phyloP scores from a whole-genome alignment of 2,329 filamentous ascomycete species.

The Penicillium sp. region DNA sequence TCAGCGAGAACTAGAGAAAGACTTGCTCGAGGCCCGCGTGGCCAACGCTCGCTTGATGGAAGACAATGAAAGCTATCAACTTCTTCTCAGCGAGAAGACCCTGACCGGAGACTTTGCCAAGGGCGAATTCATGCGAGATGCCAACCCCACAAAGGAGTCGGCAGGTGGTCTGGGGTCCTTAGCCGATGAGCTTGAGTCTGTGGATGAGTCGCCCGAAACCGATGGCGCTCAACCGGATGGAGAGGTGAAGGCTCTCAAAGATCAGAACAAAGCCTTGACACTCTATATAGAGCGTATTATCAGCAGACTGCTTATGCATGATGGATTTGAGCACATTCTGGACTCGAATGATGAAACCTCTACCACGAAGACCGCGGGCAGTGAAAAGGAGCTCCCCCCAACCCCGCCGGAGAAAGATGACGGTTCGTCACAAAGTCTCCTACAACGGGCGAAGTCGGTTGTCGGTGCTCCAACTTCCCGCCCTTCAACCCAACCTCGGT shows the following conservation, averaged over 20 bases:
- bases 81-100: conserved; percentile 90
- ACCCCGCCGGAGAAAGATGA: conserved; percentile 61
- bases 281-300: conserved; percentile 99
- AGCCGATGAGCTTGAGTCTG: conserved; percentile 83
- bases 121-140: conserved; percentile 69
- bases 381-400: conserved; percentile 81
- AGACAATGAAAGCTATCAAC: conserved; percentile 97
- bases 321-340: conserved; percentile 91
- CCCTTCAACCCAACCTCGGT: conserved; percentile 41
- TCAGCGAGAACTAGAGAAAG: conserved; percentile 83
- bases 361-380: conserved; percentile 26
- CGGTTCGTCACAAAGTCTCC: conserved; percentile 46
- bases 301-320: conserved; percentile 86
- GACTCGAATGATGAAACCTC: conserved; percentile 61
- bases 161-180: conserved; percentile 55
- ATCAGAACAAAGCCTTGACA: conserved; percentile 95
- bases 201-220: conserved; percentile 59
- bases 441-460: conserved; percentile 61
- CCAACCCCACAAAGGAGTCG: conserved; percentile 45
- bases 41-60: conserved; percentile 95
- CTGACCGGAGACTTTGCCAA: conserved; percentile 89
- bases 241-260: conserved; percentile 76
- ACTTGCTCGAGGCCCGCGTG: conserved; percentile 89
- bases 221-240: conserved; percentile 66
- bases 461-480: conserved; percentile 45